These are phyloP conservation scores for Limnomonas spitsbergensis DNA, from an alignment of 139 green algal genomes.

Conservation along the genomic window DNA sequence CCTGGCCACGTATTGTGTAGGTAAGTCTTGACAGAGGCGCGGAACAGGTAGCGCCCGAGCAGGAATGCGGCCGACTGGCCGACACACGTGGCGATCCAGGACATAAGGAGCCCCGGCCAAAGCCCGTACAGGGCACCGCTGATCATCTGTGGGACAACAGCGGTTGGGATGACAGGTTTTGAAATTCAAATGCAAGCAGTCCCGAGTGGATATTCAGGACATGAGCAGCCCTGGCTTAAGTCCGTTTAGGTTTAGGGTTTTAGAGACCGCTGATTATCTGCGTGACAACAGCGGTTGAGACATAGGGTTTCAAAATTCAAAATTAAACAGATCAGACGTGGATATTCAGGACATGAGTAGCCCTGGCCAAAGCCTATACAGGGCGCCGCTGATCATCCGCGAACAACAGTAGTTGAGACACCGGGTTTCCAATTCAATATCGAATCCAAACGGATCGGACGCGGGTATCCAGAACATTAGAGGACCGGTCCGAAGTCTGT, in stretches of 20 bases:
- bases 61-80: conserved; percentile 58
- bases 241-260: too few relatives aligned
- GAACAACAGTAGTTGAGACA: neutral
- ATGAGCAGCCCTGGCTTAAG: neutral
- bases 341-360: conserved; percentile 42
- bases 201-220: neutral
- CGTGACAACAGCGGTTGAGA: too few relatives aligned
- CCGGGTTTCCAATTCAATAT: neutral
- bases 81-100: conserved; percentile 40
- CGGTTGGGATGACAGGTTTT: neutral
- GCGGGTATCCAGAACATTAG: neutral
- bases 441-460: neutral
- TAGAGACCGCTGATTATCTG: too few relatives aligned
- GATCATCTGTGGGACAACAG: too few relatives aligned
- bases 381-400: conserved; percentile 36
- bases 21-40: conserved; percentile 34
- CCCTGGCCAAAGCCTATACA: conserved; percentile 48
- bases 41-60: conserved; percentile 51
- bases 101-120: conserved; percentile 37
- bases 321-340: too few relatives aligned
- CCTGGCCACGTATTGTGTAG: conserved; percentile 23
- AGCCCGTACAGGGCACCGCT: conserved; percentile 50
- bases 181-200: neutral
- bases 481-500: neutral
- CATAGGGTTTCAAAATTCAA: too few relatives aligned